Base-by-base conservation (phyloP, 352 stramenopile species). In the Phytophthora nicotianae region DNA sequence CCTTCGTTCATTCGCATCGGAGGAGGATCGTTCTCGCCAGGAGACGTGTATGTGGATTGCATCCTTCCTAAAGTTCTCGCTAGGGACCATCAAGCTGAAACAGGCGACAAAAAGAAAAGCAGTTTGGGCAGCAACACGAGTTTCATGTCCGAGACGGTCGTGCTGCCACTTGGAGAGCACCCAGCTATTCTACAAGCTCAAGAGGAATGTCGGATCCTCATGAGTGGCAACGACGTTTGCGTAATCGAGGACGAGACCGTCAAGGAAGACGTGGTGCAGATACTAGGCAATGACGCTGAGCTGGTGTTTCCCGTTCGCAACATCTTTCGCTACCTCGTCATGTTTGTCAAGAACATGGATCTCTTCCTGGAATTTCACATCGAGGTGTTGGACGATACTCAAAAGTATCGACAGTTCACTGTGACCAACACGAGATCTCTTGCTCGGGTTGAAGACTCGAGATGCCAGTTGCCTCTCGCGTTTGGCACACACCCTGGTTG, bases 261-360 rank as follows among this genome's bases (percentile, higher is more conserved):
- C 19, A 86, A 89, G 41, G 85, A 91, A 62, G 73, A 86, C n/a
- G 75, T 90, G 16, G 82, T 94, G n/a, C 73, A 95, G 49, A 53
- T 94, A 10, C 62, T 83, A 0, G 85, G 87, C n/a, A 62, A 62
- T 4, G 79, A 92, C 13, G 83, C 81, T 23, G 80, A 91, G 58
- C 66, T 95, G 9, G 68, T 89, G 14, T 91, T 95, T 48, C 62
- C 68, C 41, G 80, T 75, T 13, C 72, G 68, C 54, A 91, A 81
- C 43, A 85, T 91, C 24, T 90, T 93, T 47, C 85, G 80, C n/a
- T 94, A 83, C 58, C 50, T 94, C 16, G 87, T 93, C 46, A 64
- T 96, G 33, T 94, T 93, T 51, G 67, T 94, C 27, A 93, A 92
- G 35, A 85, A 93, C 62, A 74, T 95, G 45, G 75, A 86, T 20